Conservation (phyloP, 169 alveolate species). For the Plasmodium adleri region DNA sequence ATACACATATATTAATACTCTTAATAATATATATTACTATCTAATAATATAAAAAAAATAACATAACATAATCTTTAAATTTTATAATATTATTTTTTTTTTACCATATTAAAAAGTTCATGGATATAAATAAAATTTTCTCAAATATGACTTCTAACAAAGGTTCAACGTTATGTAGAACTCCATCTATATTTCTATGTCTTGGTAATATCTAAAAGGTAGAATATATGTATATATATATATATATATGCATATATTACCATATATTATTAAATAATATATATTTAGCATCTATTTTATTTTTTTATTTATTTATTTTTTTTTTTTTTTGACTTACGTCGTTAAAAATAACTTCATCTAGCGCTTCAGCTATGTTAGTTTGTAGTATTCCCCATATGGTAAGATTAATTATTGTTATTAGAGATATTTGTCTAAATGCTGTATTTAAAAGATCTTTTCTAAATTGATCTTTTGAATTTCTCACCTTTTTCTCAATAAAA, state of each 20-base stretch:
- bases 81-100: conserved; percentile 8
- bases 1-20: background rate
- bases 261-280: too few species aligned
- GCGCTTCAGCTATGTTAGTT: conserved; percentile 84
- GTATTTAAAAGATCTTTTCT: conserved; percentile 85
- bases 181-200: conserved; percentile 74
- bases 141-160: conserved; percentile 83
- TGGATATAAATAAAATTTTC: conserved; percentile 83
- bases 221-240: background rate
- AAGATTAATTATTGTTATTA: conserved; percentile 86
- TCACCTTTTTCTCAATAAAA: conserved; percentile 79
- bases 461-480: conserved; percentile 84
- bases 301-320: background rate
- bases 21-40: background rate
- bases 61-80: background rate
- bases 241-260: background rate
- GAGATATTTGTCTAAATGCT: conserved; percentile 87
- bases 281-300: too few species aligned
- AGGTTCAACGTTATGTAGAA: conserved; percentile 80
- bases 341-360: conserved; percentile 83
- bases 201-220: conserved; percentile 57
- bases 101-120: conserved; percentile 84
- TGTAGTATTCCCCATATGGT: conserved; percentile 88
- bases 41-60: background rate
- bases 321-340: conserved; percentile 70